phyloP scores from a whole-genome alignment of 768 basidiomycete species.

The Mycena amicta region DNA sequence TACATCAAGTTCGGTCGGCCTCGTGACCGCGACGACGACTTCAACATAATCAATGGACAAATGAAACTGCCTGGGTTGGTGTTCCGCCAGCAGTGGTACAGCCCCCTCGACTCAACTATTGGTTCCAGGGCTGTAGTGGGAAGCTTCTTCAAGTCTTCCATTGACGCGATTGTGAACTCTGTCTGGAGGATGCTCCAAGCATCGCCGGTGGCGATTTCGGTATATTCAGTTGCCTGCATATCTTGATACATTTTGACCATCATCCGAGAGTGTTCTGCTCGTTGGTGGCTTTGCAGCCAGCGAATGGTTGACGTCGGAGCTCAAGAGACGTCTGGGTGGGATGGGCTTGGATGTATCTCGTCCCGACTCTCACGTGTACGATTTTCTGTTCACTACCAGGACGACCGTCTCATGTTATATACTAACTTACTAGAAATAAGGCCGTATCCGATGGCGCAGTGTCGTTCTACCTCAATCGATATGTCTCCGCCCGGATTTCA shows the following conservation, averaged over 20 bases:
- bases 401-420: too few species aligned
- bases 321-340: slow-evolving; percentile 40
- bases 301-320: slow-evolving; percentile 51
- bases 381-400: neutral
- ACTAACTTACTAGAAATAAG: slow-evolving; percentile 13
- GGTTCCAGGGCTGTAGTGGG: too few species aligned
- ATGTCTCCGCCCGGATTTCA: slow-evolving; percentile 12
- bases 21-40: slow-evolving; percentile 41
- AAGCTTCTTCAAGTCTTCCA: slow-evolving; percentile 43
- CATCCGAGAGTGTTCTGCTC: slow-evolving; percentile 51
- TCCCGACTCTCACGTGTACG: slow-evolving; percentile 59
- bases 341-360: slow-evolving; percentile 46
- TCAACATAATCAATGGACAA: slow-evolving; percentile 48
- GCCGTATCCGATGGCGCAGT: slow-evolving; percentile 17
- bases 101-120: too few species aligned
- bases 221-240: too few species aligned
- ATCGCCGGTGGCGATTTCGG: slow-evolving; percentile 35
- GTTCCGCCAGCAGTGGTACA: too few species aligned
- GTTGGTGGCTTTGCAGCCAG: slow-evolving; percentile 64
- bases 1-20: slow-evolving; percentile 52
- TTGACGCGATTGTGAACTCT: slow-evolving; percentile 37
- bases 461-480: slow-evolving; percentile 14
- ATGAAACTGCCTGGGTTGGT: slow-evolving; percentile 47
- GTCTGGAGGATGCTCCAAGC: slow-evolving; percentile 29
- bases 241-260: too few species aligned